Base-by-base conservation (phyloP, 2,329 filamentous ascomycete species). In the Aspergillus sp. region DNA sequence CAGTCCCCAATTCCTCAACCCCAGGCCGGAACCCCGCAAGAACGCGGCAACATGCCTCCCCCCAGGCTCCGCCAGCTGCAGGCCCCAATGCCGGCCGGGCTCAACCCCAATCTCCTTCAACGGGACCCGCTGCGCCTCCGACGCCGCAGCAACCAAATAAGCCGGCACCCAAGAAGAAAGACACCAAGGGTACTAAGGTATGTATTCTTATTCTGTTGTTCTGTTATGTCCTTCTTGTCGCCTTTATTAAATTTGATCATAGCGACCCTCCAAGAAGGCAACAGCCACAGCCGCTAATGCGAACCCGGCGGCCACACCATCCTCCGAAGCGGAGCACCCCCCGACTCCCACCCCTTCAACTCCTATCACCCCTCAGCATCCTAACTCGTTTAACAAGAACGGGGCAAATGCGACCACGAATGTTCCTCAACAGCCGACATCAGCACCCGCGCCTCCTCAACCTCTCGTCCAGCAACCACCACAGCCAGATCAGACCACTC, bases 71-170 rank as follows among this genome's bases (percentile, higher is more conserved):
- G 7, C 63, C 70, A 4, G 59, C 60, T 33, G 58, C 59, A 19
- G 68, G 62, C 39, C 57, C 61, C 45, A 68, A 62, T 44, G 59
- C 64, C 39, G 68, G 67, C 39, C 67, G 70, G 29, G 59, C 62
- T 26, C 67, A 68, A 49, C 66, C 68, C 11, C 59, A 64, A 19
- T 74, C 73, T 42, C 72, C 72, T 39, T 64, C 71, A 44, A 66
- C 65, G n/a, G 62, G 59, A 35, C 53, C 56, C 12, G 66, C 69
- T 43, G 78, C 78, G 13, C 79, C 81, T 11, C 80, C 81, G 5
- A 84, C 81, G 5, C 81, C 81, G 2, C 78, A 76, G 47, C 79
- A 81, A 59, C 56, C 67, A n/a, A 77, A 74, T 58, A 84, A 72
- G 57, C 70, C 64, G n/a, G 75, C 73, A 39, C 77, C 75, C 7